A percentile compares a stretch with the other conserved stretches of the same genome.
phyloP scores from a whole-genome alignment of 257 asterid genomes.

The Henckelia pumila region DNA sequence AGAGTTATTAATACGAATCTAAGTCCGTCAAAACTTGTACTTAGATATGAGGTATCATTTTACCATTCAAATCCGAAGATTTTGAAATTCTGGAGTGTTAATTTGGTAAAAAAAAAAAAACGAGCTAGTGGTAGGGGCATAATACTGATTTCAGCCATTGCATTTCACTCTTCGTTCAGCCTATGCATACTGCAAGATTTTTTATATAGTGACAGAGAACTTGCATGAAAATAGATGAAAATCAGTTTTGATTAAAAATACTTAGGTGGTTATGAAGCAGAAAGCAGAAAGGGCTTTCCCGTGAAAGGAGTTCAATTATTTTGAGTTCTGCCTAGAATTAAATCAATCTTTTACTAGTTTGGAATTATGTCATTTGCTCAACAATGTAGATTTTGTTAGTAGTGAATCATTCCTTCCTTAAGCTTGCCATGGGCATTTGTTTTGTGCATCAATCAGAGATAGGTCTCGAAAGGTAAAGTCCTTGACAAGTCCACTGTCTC shows the following conservation, averaged over 20 bases:
- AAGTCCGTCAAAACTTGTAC: conserved; percentile 1
- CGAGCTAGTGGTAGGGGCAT: conserved; percentile 1
- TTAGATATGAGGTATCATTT: not conserved
- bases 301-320: too few species aligned
- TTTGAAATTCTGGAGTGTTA: not conserved
- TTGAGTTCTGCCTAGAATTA: not conserved
- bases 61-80: not conserved
- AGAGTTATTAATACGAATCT: conserved; percentile 1
- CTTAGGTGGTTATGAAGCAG: not conserved
- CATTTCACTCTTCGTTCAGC: conserved; percentile 14
- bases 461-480: not conserved
- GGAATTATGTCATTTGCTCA: not conserved
- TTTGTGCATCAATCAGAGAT: not conserved
- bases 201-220: conserved; percentile 9
- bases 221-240: not conserved
- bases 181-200: conserved; percentile 9
- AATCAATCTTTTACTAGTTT: not conserved
- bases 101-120: not conserved
- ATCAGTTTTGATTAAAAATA: too few species aligned
- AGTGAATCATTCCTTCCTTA: not conserved
- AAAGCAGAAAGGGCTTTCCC: not conserved
- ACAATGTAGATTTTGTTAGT: not conserved
- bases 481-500: not conserved
- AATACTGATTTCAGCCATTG: not conserved
- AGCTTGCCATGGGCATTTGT: not conserved